Base-by-base conservation (phyloP, 2,329 filamentous ascomycete genomes). In the Botrytis cinerea region DNA sequence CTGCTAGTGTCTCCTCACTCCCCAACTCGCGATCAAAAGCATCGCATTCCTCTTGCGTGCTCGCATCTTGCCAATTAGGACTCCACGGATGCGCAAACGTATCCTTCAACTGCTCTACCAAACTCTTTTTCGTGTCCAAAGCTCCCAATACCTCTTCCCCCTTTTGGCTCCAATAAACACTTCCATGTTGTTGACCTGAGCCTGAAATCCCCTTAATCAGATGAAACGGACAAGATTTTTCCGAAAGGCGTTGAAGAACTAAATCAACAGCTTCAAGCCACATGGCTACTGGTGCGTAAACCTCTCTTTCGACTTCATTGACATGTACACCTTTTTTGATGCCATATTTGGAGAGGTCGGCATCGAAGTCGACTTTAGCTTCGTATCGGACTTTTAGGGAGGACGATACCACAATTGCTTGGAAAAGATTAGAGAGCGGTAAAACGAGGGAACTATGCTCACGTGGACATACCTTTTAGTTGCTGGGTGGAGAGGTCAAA, bases 61-160 rank as follows among this genome's bases (percentile, higher is more conserved):
- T 97, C 75, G 95, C 92, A 82, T 99, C 96, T 84, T 98, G 96
- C 96, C 96, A 99, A 82, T 98, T 99, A 12, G 96, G 96, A 77
- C 93, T 94, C 84, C 91, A 95, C 7, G 92, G 91, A 82, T 97
- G 92, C 25, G 94, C 92, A 80, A 98, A 93, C 0, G 92, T 84
- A 40, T 82, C 79, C 73, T 82, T 83, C 40, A 98, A 85, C 84
- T 97, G 94, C 74, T 92, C 90, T 68, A 92, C 87, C 64, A 98
- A 84, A 0, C 87, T 84, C 80, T 88, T 88, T 32, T 83, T 83
- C 4, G 87, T 81, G 77, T 93, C 86, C 61, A 98, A 84, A 20
- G 79, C 84, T 6, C 81, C 83, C 61, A 98, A 86, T 61, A 92
- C 80, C 12, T 82, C 80, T 80, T 93, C 92, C 9, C 93, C 95